These are phyloP conservation scores for Talaromyces sp. DNA, from an alignment of 2,329 filamentous ascomycete species.

Conservation along the genomic window DNA sequence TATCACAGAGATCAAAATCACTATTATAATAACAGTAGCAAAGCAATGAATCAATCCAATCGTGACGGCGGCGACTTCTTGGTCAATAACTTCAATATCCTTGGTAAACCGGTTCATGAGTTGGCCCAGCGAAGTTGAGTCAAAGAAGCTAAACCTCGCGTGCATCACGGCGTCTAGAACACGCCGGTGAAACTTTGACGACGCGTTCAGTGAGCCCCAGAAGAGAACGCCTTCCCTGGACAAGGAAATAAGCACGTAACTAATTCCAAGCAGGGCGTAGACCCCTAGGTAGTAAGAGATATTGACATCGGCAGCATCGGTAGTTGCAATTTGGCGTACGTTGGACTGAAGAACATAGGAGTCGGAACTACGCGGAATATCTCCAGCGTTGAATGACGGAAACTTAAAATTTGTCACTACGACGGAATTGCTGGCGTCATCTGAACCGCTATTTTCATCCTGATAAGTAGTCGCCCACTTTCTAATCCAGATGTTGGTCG, in stretches of 20 bases:
- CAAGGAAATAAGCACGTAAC: background rate
- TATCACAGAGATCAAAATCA: background rate
- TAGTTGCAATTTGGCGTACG: too few species aligned
- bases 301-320: background rate
- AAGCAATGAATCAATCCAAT: background rate
- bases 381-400: too few species aligned
- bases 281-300: background rate
- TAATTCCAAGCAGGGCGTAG: background rate
- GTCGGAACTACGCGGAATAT: too few species aligned
- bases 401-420: too few species aligned
- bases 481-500: too few species aligned
- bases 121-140: background rate
- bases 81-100: constrained; percentile 4
- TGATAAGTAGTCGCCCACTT: too few species aligned
- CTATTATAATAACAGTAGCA: background rate
- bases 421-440: too few species aligned
- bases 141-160: background rate
- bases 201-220: background rate
- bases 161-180: background rate
- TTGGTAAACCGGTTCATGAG: constrained; percentile 1
- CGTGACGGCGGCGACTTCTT: background rate
- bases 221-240: background rate
- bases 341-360: too few species aligned
- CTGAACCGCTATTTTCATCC: too few species aligned
- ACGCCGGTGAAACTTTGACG: background rate